Percentiles rank a stretch among this genome's conserved stretches.
These are phyloP conservation scores for Solanum paucissectum DNA, from an alignment of 257 asterid genomes.

Conservation along the genomic window DNA sequence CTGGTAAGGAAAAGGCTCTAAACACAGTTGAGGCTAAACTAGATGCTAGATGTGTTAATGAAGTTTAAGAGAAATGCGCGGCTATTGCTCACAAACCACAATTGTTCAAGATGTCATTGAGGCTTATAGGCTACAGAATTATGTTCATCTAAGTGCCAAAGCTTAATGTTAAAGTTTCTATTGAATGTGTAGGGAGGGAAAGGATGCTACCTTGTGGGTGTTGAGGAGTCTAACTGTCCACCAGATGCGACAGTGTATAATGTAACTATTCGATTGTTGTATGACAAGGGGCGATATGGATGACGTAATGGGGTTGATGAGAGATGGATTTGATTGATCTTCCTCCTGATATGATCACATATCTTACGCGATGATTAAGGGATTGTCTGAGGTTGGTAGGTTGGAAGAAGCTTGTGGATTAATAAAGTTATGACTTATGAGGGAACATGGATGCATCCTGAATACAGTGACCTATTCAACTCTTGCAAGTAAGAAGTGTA, in stretches of 20 bases:
- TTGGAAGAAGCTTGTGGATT: conserved; percentile 45
- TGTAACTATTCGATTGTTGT: conserved; percentile 31
- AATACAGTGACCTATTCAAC: conserved; percentile 46
- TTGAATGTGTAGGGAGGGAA: too few relatives aligned
- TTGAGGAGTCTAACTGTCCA: too few relatives aligned
- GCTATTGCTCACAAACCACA: not conserved
- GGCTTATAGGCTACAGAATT: too few relatives aligned
- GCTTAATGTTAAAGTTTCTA: too few relatives aligned
- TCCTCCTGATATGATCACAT: conserved; percentile 58
- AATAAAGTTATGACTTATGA: too few relatives aligned
- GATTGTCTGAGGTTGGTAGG: conserved; percentile 45
- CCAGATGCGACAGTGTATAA: too few relatives aligned
- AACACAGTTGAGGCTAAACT: not conserved
- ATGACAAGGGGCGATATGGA: conserved; percentile 36
- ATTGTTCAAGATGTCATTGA: too few relatives aligned
- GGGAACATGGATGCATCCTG: conserved; percentile 45
- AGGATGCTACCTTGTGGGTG: too few relatives aligned
- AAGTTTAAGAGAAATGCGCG: too few relatives aligned
- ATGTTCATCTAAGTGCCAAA: too few relatives aligned
- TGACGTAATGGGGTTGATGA: conserved; percentile 45
- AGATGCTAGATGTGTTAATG: not conserved
- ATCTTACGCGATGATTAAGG: conserved; percentile 17
- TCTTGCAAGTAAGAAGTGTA: not conserved
- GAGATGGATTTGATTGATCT: conserved; percentile 69
- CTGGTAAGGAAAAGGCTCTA: conserved; percentile 40